A percentile compares a stretch with the other conserved stretches of the same genome.
Evolutionary conservation across 2,329 filamentous ascomycete genomes (phyloP).

Genomic region (Fusarium goolgardi): DNA sequence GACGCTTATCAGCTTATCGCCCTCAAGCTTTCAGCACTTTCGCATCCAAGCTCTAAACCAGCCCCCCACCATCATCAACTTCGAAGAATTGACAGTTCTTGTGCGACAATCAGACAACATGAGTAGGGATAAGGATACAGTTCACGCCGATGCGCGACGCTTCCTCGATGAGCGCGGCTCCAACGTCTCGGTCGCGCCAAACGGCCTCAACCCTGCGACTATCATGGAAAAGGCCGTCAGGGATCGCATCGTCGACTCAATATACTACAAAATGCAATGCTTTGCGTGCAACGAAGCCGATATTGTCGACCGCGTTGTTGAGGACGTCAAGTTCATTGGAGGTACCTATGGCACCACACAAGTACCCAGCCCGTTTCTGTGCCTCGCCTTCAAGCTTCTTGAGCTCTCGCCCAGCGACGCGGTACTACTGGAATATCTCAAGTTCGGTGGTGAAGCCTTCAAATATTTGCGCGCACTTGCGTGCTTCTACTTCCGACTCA

Average conservation of each 20-base stretch:
- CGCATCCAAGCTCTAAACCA: slow-evolving; percentile 32
- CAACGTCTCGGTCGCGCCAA: slow-evolving; percentile 77
- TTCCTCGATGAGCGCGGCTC: slow-evolving; percentile 94
- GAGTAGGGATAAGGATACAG: slow-evolving; percentile 63
- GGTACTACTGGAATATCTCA: slow-evolving; percentile 82
- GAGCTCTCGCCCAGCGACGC: slow-evolving; percentile 85
- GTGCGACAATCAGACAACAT: slow-evolving; percentile 41
- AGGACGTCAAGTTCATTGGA: slow-evolving; percentile 83
- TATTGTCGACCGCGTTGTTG: slow-evolving; percentile 88
- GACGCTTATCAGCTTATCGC: slow-evolving; percentile 54
- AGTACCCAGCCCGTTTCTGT: slow-evolving; percentile 91
- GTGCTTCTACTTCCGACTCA: slow-evolving; percentile 92
- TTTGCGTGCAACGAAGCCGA: slow-evolving; percentile 90
- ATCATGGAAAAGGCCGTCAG: slow-evolving; percentile 96
- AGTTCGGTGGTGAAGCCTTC: slow-evolving; percentile 78
- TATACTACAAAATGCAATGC: slow-evolving; percentile 99
- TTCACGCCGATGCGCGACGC: slow-evolving; percentile 80
- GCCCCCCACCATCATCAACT: slow-evolving; percentile 28
- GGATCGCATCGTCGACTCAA: slow-evolving; percentile 93
- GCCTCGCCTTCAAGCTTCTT: slow-evolving; percentile 92
- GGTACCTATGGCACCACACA: slow-evolving; percentile 88
- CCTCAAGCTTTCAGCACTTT: slow-evolving; percentile 29
- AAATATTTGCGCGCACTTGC: slow-evolving; percentile 92
- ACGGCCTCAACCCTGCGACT: slow-evolving; percentile 92
- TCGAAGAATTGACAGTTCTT: slow-evolving; percentile 18